phyloP scores from a whole-genome alignment of 192 early-diverging fungal genomes.

The Coemansia sp. region DNA sequence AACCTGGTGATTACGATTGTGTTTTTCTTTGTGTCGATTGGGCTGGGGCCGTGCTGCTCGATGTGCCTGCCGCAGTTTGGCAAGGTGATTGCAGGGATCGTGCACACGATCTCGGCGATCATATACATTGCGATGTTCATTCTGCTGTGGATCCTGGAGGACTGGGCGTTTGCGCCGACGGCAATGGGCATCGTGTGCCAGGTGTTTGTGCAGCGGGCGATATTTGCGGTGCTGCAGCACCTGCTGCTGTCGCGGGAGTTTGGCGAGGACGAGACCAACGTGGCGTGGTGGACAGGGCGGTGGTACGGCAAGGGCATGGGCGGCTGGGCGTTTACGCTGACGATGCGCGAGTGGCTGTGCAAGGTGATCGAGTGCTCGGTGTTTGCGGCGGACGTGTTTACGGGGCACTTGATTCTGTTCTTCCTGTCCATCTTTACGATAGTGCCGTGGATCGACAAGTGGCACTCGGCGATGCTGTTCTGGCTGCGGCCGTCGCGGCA shows the following conservation, averaged over 20 bases:
- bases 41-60: constrained; percentile 59
- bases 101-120: constrained; percentile 63
- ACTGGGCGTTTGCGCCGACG: constrained; percentile 61
- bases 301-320: constrained; percentile 78
- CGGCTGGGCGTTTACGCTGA: constrained; percentile 64
- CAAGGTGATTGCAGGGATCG: constrained; percentile 64
- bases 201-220: constrained; percentile 64
- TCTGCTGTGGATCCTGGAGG: constrained; percentile 65
- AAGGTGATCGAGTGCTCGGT: constrained; percentile 82
- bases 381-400: constrained; percentile 75
- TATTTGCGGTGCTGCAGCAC: constrained; percentile 67
- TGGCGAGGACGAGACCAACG: constrained; percentile 78
- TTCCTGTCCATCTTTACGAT: constrained; percentile 68
- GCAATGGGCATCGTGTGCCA: constrained; percentile 66
- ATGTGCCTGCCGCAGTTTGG: constrained; percentile 72
- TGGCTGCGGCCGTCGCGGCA: constrained; percentile 80
- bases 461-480: constrained; percentile 79
- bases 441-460: constrained; percentile 69
- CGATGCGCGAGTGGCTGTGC: constrained; percentile 76
- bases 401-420: constrained; percentile 75
- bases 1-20: constrained; percentile 64
- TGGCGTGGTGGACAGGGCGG: constrained; percentile 84
- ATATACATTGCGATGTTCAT: constrained; percentile 63
- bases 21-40: constrained; percentile 65
- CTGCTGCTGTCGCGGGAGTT: constrained; percentile 77